Conservation (phyloP, 2,329 filamentous ascomycete species). For the Plenodomus lindquistii region DNA sequence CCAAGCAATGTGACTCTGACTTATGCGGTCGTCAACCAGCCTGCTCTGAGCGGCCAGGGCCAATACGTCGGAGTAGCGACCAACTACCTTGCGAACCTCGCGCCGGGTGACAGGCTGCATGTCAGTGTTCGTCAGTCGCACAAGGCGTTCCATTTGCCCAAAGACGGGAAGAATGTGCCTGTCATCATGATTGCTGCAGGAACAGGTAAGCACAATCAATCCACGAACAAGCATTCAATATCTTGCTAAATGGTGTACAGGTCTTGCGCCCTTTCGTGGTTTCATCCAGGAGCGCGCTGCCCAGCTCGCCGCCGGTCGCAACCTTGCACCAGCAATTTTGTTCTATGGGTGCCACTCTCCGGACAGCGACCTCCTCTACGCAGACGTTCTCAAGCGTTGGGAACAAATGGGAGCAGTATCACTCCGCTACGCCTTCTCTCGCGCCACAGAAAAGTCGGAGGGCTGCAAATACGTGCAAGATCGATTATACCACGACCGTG, state of each 20-base stretch:
- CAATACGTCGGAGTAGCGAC: constrained; percentile 50
- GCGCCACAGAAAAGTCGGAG: constrained; percentile 44
- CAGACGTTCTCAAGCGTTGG: constrained; percentile 63
- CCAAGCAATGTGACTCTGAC: constrained; percentile 65
- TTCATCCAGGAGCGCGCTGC: constrained; percentile 48
- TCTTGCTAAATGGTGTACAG: constrained; percentile 12
- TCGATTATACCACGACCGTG: constrained; percentile 52
- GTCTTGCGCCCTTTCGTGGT: constrained; percentile 51
- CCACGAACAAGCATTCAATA: not conserved
- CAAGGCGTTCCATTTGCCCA: constrained; percentile 50
- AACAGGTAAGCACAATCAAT: constrained; percentile 39
- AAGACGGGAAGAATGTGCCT: constrained; percentile 46
- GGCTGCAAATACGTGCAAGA: constrained; percentile 61
- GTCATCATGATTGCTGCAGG: constrained; percentile 48
- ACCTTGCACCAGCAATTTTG: constrained; percentile 64
- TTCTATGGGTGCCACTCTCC: constrained; percentile 66
- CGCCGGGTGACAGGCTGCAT: constrained; percentile 48
- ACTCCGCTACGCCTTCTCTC: constrained; percentile 65
- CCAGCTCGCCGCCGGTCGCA: constrained; percentile 53
- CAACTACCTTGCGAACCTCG: constrained; percentile 48
- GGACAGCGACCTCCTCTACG: constrained; percentile 63
- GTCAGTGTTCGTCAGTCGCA: constrained; percentile 48
- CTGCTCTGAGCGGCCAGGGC: constrained; percentile 52
- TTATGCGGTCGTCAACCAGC: constrained; percentile 66
- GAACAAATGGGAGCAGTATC: constrained; percentile 62